Evolutionary conservation across 345 rosid genomes (phyloP).

Genomic region (Syzygium aqueum): DNA sequence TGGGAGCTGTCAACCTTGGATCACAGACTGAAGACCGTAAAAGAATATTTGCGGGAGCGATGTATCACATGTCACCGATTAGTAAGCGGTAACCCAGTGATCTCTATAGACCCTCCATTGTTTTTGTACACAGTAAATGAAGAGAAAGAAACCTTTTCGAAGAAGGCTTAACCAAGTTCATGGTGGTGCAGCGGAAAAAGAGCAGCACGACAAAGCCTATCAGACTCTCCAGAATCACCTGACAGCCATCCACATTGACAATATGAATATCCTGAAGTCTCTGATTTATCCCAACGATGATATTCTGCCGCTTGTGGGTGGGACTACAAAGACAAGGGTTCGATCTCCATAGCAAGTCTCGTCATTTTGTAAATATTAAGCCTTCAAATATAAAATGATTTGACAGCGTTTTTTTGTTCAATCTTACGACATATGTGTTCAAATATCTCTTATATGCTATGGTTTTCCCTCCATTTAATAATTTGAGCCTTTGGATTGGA

Average conservation of each 20-base stretch:
- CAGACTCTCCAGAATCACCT: conserved; percentile 37
- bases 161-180: background rate
- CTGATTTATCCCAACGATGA: conserved; percentile 55
- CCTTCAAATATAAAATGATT: background rate
- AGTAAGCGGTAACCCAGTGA: conserved; percentile 20
- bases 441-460: background rate
- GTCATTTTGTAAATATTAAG: background rate
- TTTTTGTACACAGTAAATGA: background rate
- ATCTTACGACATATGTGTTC: background rate
- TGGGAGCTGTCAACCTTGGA: conserved; percentile 68
- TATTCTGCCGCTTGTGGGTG: conserved; percentile 51
- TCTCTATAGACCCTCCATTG: background rate
- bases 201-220: conserved; percentile 28
- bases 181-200: conserved; percentile 48
- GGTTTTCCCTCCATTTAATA: background rate
- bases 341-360: background rate
- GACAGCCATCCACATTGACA: conserved; percentile 56
- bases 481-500: background rate
- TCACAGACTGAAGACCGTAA: conserved; percentile 59
- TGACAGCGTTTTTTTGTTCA: background rate
- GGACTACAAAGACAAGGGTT: conserved; percentile 56
- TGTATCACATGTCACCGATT: conserved; percentile 45
- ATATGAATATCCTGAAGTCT: conserved; percentile 71
- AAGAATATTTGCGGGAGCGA: conserved; percentile 45
- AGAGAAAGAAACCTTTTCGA: background rate